These are phyloP conservation scores for Yamadazyma buinensis DNA, from an alignment of 1,139 yeast species.

Conservation along the genomic window DNA sequence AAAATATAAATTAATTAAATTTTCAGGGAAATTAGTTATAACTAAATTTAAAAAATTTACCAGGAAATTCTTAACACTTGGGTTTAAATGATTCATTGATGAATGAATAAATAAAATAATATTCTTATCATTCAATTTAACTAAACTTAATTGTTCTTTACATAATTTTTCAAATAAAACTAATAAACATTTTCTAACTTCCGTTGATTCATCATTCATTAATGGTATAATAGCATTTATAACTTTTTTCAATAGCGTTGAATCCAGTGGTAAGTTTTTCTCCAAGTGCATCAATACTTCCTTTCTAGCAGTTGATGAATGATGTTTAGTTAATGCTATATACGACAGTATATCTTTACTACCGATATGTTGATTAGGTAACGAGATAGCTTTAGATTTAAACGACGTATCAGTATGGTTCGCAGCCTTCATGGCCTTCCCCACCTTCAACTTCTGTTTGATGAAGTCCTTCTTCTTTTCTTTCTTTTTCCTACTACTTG, in stretches of 20 bases:
- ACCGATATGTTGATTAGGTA: constrained; percentile 53
- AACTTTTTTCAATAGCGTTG: constrained; percentile 56
- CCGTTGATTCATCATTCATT: constrained; percentile 55
- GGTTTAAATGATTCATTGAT: constrained; percentile 90
- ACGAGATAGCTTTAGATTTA: constrained; percentile 65
- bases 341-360: constrained; percentile 49
- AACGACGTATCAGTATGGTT: constrained; percentile 86
- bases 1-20: constrained; percentile 56
- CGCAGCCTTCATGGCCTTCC: constrained; percentile 70
- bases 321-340: constrained; percentile 73
- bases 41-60: constrained; percentile 59
- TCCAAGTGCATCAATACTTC: constrained; percentile 60
- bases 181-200: constrained; percentile 62
- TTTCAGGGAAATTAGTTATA: constrained; percentile 42
- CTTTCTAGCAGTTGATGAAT: constrained; percentile 66
- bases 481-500: constrained; percentile 54
- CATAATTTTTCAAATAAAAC: constrained; percentile 51
- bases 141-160: constrained; percentile 48
- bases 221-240: constrained; percentile 55
- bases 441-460: constrained; percentile 84
- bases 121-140: constrained; percentile 63
- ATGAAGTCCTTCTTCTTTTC: constrained; percentile 73
- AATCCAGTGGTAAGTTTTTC: constrained; percentile 40
- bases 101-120: constrained; percentile 77
- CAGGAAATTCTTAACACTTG: constrained; percentile 68